Evolutionary conservation across 139 green algal species (phyloP), one percentile per base, ranked within the genome.

Genomic region (Chlamydomonas incerta): DNA sequence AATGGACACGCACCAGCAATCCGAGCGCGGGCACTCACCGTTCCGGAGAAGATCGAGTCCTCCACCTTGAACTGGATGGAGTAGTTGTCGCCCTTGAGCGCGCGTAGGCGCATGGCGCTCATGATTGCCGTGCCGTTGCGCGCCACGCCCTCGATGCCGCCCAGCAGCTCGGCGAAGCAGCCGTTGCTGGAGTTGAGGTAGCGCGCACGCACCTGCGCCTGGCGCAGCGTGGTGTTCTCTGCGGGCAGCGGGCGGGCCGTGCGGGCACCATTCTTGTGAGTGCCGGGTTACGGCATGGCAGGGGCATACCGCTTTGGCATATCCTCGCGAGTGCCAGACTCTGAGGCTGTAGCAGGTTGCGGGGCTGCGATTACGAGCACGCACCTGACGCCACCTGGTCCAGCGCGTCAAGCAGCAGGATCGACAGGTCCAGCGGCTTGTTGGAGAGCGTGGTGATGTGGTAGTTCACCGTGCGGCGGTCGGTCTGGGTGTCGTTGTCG

Each of bases 71-170:
- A 65, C 77, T 83, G 37, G 46, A 83, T 24, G 9, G 41, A n/a
- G 77, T 83, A 83, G 63, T 83, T 83, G 41, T 60, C n/a, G 31
- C 77, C 77, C 77, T 83, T 83, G 37, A 74, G 15, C 26, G 77
- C 77, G 20, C 63, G n/a, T 17, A 83, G 60, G 29, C 77, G 77
- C 28, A 74, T 63, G 8, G 31, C 41, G 15, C 13, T 6, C 63
- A 83, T 83, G 41, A 52, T 1, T 3, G 77, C 63, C 20, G 63
- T 74, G 23, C 77, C 77, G 77, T 83, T 83, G 41, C 46, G 37
- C 3, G 77, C 77, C 0, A 35, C 29, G n/a, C 63, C 62, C 63
- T 83, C 77, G 11, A 47, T 73, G 46, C 41, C 41, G n/a, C 77
- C 77, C 63, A 67, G 65, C 37, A 83, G 46, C 62, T 83, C 77